These are phyloP conservation scores for Hypsizygus ulmarius DNA, from an alignment of 1,284 basidiomycete genomes.

Conservation along the genomic window DNA sequence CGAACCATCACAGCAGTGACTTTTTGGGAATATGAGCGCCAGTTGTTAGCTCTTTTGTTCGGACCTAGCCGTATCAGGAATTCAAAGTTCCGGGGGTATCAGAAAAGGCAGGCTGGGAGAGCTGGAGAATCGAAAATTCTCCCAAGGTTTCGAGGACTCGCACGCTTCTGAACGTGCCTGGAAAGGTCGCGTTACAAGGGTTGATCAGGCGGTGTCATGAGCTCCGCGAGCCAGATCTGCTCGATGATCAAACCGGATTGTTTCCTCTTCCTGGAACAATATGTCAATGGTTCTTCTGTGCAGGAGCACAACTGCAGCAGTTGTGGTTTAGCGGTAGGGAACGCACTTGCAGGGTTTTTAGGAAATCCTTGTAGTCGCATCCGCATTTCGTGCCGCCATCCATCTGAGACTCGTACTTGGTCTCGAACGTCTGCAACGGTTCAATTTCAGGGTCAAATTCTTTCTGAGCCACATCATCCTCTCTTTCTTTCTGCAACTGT, in stretches of 20 bases:
- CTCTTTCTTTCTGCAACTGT: conserved; percentile 19
- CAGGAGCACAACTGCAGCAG: conserved; percentile 35
- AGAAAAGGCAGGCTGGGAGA: conserved; percentile 30
- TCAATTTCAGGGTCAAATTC: conserved; percentile 24
- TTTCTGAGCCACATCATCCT: conserved; percentile 27
- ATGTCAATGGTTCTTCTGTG: conserved; percentile 38
- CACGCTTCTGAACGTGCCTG: conserved; percentile 39
- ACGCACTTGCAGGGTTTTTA: conserved; percentile 29
- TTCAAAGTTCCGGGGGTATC: conserved; percentile 34
- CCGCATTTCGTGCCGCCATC: conserved; percentile 41
- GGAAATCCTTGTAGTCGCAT: conserved; percentile 33
- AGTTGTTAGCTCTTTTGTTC: conserved; percentile 26
- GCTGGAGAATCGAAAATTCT: conserved; percentile 30
- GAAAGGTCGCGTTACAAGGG: conserved; percentile 38
- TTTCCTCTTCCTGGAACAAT: conserved; percentile 41
- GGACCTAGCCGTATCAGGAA: conserved; percentile 37
- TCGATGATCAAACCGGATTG: conserved; percentile 39
- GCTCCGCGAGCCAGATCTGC: conserved; percentile 39
- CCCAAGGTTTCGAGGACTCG: conserved; percentile 35
- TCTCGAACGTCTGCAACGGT: conserved; percentile 38
- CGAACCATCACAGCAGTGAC: conserved; percentile 33
- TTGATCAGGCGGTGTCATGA: conserved; percentile 39
- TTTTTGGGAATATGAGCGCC: conserved; percentile 34
- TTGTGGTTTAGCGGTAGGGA: conserved; percentile 32
- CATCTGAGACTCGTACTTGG: conserved; percentile 40